Evolutionary conservation across 352 stramenopile species (phyloP), one percentile per base, ranked within the genome.

Genomic region (Thalassiosira hispida): DNA sequence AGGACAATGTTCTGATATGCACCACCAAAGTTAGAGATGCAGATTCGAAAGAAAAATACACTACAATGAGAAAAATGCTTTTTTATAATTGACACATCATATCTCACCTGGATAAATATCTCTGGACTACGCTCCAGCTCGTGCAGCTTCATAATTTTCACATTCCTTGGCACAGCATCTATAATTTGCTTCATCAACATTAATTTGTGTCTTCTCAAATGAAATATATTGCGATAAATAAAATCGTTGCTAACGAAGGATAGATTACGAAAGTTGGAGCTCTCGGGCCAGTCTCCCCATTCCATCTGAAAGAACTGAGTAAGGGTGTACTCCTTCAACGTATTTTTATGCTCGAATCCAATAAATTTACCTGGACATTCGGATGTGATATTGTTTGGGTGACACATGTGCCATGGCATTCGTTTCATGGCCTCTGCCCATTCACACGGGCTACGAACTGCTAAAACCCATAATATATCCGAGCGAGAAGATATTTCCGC

Each of bases 211-310:
- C 73, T 68, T 40, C 73, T 57, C 29, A 81, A 69, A 51, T 77
- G 25, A 63, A 81, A 81, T 16, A 81, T 29, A 40, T 81, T 81
- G 49, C 42, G 59, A 47, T 81, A 81, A 3, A 55, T 68, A 49
- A 71, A 81, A 38, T 38, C 66, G 2, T 70, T 14, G 18, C 53
- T 65, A 20, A 80, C 72, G 49, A 80, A 74, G n/a, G 72, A 80
- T 57, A 80, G 27, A 49, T 81, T 81, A 7, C 73, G 47, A 62
- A 81, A 81, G 47, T 77, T 81, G 12, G n/a, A 63, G 16, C 61
- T 70, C 44, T 81, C 73, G 0, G 73, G 60, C 65, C 67, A 81
- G 60, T 81, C 73, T n/a, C 73, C 73, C 73, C 73, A 81, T 47
- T 68, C 47, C 59, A 77, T 59, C 42, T 72, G 9, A 25, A 77